Evolutionary conservation across 345 rosid genomes (phyloP), one percentile per base, ranked within the genome.

Genomic region (Excoecaria agallocha): DNA sequence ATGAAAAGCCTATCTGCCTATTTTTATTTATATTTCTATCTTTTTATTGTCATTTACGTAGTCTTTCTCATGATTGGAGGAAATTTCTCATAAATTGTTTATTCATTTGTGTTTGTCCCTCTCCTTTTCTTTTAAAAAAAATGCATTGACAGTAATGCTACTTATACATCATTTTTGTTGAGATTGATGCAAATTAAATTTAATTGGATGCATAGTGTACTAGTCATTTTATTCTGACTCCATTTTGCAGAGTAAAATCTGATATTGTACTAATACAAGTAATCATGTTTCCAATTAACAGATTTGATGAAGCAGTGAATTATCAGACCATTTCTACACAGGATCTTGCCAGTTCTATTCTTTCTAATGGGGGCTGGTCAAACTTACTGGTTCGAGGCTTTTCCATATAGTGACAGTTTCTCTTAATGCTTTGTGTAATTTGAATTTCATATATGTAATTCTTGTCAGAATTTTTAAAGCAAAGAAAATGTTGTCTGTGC

Each of bases 311-410:
- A 66, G 81, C 74, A 49, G 90, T 95, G 19, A 88, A 86, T 80
- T 95, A 93, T 78, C 94, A 86, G 82, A 87, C 87, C 67, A 71
- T 89, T 30, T 89, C 97, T 57, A 86, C 93, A 2, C 84, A 81
- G 85, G 89, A 89, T 82, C 90, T 95, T 24, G 97, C 90, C 48
- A 79, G 72, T 70, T 84, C 92, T 66, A 85, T 95, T 81, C 82
- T 93, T 57, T 81, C 82, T 60, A 82, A 84, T 76, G 93, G 91
- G 62, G 91, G 93, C 70, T 95, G 94, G 97, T 89, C 96, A 37
- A 85, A 90, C 76, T 79, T 91, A 55, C 84, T 95, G 92, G 98
- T 93, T 81, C 54, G n/a, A 9, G 52, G 45, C 43, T 25, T 77
- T 57, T 48, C 65, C 57, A 43, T 41, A n/a, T 66, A 12, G 62